Evolutionary conservation across 2,329 filamentous ascomycete genomes (phyloP).

Genomic region (Stagonosporopsis chrysanthemi): DNA sequence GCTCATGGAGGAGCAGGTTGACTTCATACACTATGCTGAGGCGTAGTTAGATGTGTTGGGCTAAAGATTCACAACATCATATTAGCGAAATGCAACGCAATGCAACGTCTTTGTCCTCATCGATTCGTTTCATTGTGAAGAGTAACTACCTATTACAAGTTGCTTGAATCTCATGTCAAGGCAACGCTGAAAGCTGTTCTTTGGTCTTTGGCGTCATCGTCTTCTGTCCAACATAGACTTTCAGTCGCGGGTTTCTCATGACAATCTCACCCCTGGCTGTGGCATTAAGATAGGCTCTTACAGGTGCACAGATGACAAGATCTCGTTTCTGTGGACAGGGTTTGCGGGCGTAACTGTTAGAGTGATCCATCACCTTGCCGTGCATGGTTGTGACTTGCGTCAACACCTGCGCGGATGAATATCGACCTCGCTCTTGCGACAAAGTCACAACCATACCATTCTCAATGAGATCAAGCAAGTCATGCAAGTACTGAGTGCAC

Average conservation of each 20-base stretch:
- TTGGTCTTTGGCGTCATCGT: not conserved
- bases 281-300: not conserved
- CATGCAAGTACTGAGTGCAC: conserved; percentile 28
- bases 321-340: not conserved
- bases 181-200: not conserved
- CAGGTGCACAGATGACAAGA: not conserved
- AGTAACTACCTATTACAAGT: too few species aligned
- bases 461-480: conserved; percentile 23
- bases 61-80: not conserved
- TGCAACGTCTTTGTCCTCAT: too few species aligned
- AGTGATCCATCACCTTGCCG: not conserved
- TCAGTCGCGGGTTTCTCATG: not conserved
- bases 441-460: conserved; percentile 24
- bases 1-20: conserved; percentile 4
- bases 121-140: too few species aligned
- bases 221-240: not conserved
- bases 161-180: too few species aligned
- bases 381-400: not conserved
- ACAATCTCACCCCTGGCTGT: not conserved
- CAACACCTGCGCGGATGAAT: conserved; percentile 1
- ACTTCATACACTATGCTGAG: conserved; percentile 16
- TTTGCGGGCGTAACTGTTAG: not conserved
- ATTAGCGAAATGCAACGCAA: too few species aligned
- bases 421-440: not conserved
- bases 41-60: not conserved